Percentiles rank a stretch among this genome's conserved stretches.
phyloP scores from a whole-genome alignment of 2,329 filamentous ascomycete genomes.

The Venturia asperata region DNA sequence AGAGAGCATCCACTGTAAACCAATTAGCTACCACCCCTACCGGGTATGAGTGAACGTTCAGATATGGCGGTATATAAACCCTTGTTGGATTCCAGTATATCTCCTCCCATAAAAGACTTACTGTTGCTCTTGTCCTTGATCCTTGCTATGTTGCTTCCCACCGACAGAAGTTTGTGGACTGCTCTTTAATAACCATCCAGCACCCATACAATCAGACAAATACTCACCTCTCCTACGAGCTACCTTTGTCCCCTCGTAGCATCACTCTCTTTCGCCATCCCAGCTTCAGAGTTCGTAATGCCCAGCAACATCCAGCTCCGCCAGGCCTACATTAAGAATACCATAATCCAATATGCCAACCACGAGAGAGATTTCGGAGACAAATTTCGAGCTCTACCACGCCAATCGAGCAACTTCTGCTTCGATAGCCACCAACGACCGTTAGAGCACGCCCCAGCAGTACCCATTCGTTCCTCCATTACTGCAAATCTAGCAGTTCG shows the following conservation, averaged over 20 bases:
- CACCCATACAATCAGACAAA: not conserved
- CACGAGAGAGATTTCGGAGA: not conserved
- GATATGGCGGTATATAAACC: not conserved
- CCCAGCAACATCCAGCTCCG: not conserved
- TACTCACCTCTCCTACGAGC: not conserved
- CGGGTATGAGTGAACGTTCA: not conserved
- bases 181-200: not conserved
- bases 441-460: not conserved
- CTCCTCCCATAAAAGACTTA: not conserved
- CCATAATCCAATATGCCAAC: not conserved
- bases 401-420: not conserved
- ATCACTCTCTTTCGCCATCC: not conserved
- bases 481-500: not conserved
- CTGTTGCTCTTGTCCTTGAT: not conserved
- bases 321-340: not conserved
- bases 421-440: not conserved
- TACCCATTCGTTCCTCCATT: not conserved
- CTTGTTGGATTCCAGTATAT: not conserved
- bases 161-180: not conserved
- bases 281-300: not conserved
- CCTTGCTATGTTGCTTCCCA: not conserved
- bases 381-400: not conserved
- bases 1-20: not conserved
- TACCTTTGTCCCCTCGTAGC: not conserved
- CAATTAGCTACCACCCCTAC: not conserved